Conservation (phyloP, 73 alveolate genomes). For the Tetrahymena elliotti region DNA sequence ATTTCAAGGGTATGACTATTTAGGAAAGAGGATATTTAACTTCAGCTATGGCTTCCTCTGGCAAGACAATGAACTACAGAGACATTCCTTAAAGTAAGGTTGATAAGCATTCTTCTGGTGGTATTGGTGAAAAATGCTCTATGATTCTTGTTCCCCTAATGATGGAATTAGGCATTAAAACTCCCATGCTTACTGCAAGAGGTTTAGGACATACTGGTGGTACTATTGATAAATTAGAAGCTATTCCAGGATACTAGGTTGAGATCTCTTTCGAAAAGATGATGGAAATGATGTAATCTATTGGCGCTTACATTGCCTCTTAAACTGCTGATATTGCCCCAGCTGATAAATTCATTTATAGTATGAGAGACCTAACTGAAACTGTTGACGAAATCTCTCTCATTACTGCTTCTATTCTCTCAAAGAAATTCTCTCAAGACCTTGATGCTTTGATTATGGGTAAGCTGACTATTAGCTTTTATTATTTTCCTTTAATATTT, state of each 20-base stretch:
- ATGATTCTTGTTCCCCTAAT: slow-evolving; percentile 31
- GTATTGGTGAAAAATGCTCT: slow-evolving; percentile 48
- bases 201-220: slow-evolving; percentile 58
- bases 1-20: slow-evolving; percentile 46
- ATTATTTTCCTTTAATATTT: too few relatives aligned
- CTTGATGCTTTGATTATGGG: slow-evolving; percentile 27
- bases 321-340: slow-evolving; percentile 48
- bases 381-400: slow-evolving; percentile 46
- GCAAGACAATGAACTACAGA: slow-evolving; percentile 43
- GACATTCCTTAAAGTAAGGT: slow-evolving; percentile 27
- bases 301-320: slow-evolving; percentile 37
- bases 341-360: slow-evolving; percentile 46
- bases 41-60: slow-evolving; percentile 44
- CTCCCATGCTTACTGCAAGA: slow-evolving; percentile 35
- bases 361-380: slow-evolving; percentile 52
- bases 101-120: slow-evolving; percentile 56
- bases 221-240: slow-evolving; percentile 47
- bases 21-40: slow-evolving; percentile 43
- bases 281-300: slow-evolving; percentile 20
- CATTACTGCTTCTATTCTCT: slow-evolving; percentile 47
- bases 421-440: slow-evolving; percentile 45
- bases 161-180: slow-evolving; percentile 21
- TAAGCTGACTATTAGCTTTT: neutral
- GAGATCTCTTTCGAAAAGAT: slow-evolving; percentile 39
- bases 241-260: slow-evolving; percentile 46